Conservation (phyloP, 2,329 filamentous ascomycete species). For the Alternaria viburni region DNA sequence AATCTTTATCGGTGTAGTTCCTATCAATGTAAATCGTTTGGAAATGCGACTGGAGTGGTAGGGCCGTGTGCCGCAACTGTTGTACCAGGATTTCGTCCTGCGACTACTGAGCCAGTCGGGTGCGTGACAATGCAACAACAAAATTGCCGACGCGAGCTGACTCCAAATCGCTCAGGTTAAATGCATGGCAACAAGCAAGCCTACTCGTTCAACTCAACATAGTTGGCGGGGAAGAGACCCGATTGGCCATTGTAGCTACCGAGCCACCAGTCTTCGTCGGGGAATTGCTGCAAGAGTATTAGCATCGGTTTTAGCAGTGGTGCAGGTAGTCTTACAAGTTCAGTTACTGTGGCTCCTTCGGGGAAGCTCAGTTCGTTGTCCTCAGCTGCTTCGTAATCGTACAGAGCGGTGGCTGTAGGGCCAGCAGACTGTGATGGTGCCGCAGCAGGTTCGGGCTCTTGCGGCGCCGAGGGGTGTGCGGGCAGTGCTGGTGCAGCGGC, state of each 20-base stretch:
- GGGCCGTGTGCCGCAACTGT: not conserved
- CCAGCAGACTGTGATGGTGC: slow-evolving; percentile 51
- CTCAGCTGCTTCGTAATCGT: slow-evolving; percentile 96
- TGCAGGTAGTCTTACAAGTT: slow-evolving; percentile 66
- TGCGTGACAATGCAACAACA: slow-evolving; percentile 1
- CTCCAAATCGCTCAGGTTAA: not conserved
- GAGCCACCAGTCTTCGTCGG: slow-evolving; percentile 99
- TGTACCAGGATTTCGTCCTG: slow-evolving; percentile 3
- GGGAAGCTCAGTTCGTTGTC: slow-evolving; percentile 89
- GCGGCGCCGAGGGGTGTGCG: slow-evolving; percentile 51
- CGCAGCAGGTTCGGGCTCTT: slow-evolving; percentile 41
- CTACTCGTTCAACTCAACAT: slow-evolving; percentile 50
- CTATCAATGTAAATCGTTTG: not conserved
- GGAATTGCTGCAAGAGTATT: slow-evolving; percentile 73
- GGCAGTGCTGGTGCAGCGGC: slow-evolving; percentile 46
- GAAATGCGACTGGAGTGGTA: not conserved
- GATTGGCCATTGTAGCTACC: slow-evolving; percentile 79
- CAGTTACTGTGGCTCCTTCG: slow-evolving; percentile 81
- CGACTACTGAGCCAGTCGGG: not conserved
- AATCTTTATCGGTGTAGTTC: not conserved
- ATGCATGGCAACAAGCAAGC: not conserved
- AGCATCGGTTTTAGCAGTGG: slow-evolving; percentile 7
- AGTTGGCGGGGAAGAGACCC: slow-evolving; percentile 76
- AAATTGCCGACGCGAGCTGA: not conserved
- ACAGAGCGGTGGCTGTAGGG: slow-evolving; percentile 81